Evolutionary conservation across 2,329 filamentous ascomycete genomes (phyloP).

Genomic region (Reticulascus tulasneorum): DNA sequence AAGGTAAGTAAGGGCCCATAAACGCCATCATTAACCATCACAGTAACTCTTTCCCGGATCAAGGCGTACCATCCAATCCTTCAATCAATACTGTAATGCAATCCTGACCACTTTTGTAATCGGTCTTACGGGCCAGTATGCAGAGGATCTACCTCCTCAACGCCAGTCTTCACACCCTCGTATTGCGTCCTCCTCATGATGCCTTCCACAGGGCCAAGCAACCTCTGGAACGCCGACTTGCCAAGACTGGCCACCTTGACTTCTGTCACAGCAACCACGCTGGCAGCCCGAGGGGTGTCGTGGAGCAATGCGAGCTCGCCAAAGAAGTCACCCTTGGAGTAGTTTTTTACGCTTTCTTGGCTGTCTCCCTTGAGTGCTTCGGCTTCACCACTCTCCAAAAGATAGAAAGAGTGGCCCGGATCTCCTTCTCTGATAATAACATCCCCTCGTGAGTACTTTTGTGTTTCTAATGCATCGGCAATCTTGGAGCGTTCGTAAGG

Average conservation of each 20-base stretch:
- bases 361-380: constrained; percentile 78
- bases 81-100: constrained; percentile 4
- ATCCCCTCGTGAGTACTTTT: constrained; percentile 76
- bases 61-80: constrained; percentile 8
- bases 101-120: not conserved
- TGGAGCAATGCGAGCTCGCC: constrained; percentile 92
- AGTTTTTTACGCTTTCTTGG: constrained; percentile 69
- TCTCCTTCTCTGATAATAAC: constrained; percentile 90
- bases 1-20: constrained; percentile 25
- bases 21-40: constrained; percentile 15
- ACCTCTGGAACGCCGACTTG: constrained; percentile 89
- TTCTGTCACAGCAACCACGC: constrained; percentile 76
- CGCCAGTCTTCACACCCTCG: constrained; percentile 54
- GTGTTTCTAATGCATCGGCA: constrained; percentile 88
- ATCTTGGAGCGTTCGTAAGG: constrained; percentile 96
- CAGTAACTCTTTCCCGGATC: constrained; percentile 7
- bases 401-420: constrained; percentile 85
- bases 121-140: constrained; percentile 29
- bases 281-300: constrained; percentile 88
- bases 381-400: constrained; percentile 83
- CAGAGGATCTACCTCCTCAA: constrained; percentile 66
- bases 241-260: constrained; percentile 91
- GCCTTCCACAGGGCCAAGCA: constrained; percentile 88
- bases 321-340: constrained; percentile 93
- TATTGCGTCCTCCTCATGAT: constrained; percentile 83